Base-by-base conservation (phyloP, 257 asterid genomes). In the Marsdenia floribunda region DNA sequence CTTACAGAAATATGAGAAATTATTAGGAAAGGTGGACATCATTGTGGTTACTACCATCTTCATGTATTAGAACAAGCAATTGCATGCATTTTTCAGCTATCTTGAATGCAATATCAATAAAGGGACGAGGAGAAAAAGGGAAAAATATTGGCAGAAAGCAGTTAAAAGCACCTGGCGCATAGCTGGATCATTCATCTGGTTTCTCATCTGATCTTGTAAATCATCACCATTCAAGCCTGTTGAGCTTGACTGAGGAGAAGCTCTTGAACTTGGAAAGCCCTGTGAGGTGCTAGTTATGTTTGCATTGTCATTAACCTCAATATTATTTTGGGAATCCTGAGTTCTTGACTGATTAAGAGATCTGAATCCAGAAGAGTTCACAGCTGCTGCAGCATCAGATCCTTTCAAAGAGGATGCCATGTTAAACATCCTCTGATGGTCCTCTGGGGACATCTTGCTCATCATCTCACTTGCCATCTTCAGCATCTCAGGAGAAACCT, bases 121-220 rank as follows among this genome's bases (percentile, higher is more conserved):
- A 75, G 40, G 26, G 44, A 49, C 50, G 10, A 12, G 61, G 40
- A 13, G 73, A 21, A 10, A 5, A 22, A 63, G 57, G 63, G 72
- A 2, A 61, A 44, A 73, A 57, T 2, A 40, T 40, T 11, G 70
- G 77, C 53, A n/a, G 3, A 5, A 69, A 66, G 44, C 58, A 75
- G 47, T 63, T 71, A 55, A 38, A 52, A 72, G 80, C 80, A 95
- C 99, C 99, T 95, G 91, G 71, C 86, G 89, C 99, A 91, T 89
- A 59, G 94, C 97, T 54, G 99, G 99, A 92, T 95, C 96, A 77
- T 90, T 89, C 96, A 95, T 86, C 86, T 91, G 97, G 73, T 89
- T 90, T 83, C 90, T 87, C 98, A 95, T 89, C 79, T 92, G 96
- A 75, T 92, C 99, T 83, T 92, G 99, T 69, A 92, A 83, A 87